Evolutionary conservation across 805 yeast genomes (phyloP), one percentile per base, ranked within the genome.

Genomic region (Kodamaea nitidulidarum): DNA sequence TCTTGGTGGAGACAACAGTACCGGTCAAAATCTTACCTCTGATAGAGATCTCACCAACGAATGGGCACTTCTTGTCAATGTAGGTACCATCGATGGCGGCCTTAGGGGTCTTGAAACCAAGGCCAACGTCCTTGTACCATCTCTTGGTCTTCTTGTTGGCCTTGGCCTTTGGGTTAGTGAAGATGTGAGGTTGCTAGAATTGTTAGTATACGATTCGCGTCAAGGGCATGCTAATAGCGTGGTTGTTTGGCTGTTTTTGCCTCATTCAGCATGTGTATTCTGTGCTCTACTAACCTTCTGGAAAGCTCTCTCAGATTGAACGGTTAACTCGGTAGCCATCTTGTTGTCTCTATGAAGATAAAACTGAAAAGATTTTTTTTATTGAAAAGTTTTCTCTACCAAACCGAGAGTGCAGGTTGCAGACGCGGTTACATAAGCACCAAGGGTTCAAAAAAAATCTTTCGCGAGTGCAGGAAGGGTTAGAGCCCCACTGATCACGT

Each of bases 251-350:
- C n/a, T n/a, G n/a, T n/a, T 4, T 14, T 28, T 29, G 20, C 27
- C 16, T 34, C 28, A 6, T 21, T 14, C 17, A 17, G 15, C 30
- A 22, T 27, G 18, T 39, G 27, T 27, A 7, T 9, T 27, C 16
- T 29, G 17, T 18, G 30, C n/a, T 25, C 36, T 60, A 74, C 95
- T 71, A 80, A 87, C 95, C 95, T 93, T 93, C 84, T 93, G 98
- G 96, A 84, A 93, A 88, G 98, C 98, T 80, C 95, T 91, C 84
- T 93, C 98, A 72, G 97, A 85, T 84, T 93, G 98, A 80, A 93
- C 98, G 75, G 96, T 91, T 80, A 93, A 88, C 84, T 93, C 98
- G 76, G 98, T 85, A 72, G 98, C 95, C 98, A 91, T 93, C 78
- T 78, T 79, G 56, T 46, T 35, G 43, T 38, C 42, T 32, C 36